A percentile compares a stretch with the other conserved stretches of the same genome.
These are phyloP conservation scores for Ascomycota sp. DNA, from an alignment of 2,329 filamentous ascomycete genomes.

Conservation along the genomic window DNA sequence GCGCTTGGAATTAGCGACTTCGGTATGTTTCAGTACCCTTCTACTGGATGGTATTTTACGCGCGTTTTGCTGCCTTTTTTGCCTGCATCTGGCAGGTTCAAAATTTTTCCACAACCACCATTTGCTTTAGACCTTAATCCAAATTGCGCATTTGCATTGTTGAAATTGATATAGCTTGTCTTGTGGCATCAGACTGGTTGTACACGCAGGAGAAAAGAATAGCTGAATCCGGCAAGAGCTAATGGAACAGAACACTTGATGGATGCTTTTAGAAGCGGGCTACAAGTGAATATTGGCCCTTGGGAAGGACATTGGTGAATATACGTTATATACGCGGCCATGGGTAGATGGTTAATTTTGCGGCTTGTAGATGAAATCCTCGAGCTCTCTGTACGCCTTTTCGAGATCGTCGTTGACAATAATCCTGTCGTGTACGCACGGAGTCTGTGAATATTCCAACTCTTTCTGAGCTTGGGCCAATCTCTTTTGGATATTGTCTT, in stretches of 20 bases:
- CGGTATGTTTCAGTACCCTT: constrained; percentile 1
- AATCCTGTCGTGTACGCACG: constrained; percentile 27
- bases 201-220: too few species aligned
- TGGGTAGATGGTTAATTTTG: constrained; percentile 1
- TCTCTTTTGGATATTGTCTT: constrained; percentile 49
- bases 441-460: constrained; percentile 48
- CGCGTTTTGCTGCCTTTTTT: constrained; percentile 15
- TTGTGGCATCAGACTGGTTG: too few species aligned
- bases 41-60: constrained; percentile 6
- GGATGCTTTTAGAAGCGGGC: too few species aligned
- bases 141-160: constrained; percentile 12
- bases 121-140: constrained; percentile 19
- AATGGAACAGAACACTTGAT: too few species aligned
- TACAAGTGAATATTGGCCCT: constrained; percentile 10
- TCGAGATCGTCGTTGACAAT: constrained; percentile 25
- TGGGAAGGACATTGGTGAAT: too few species aligned
- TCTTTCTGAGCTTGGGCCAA: constrained; percentile 53
- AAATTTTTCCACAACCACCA: constrained; percentile 13
- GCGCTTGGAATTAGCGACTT: background rate
- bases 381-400: constrained; percentile 31
- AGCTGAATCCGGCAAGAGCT: too few species aligned
- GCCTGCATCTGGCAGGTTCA: constrained; percentile 13
- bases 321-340: constrained; percentile 4
- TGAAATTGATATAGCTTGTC: too few species aligned
- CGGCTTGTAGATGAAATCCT: constrained; percentile 24